Evolutionary conservation across 2,329 filamentous ascomycete genomes (phyloP), one percentile per base, ranked within the genome.

Genomic region (Parasarocladium wereldwijsianum): DNA sequence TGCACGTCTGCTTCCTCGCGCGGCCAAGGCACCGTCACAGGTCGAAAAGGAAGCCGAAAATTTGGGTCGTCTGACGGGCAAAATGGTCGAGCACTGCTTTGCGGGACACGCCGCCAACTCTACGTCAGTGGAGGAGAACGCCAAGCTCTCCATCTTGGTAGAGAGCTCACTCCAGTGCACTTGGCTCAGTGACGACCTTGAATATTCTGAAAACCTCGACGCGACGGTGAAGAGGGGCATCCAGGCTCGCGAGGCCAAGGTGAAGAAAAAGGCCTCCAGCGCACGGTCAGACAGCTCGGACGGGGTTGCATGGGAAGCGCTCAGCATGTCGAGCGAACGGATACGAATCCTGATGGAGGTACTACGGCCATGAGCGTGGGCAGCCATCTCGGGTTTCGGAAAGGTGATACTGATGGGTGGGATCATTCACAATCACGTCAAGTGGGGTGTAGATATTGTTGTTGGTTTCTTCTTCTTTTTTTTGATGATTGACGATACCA

Each of bases 81-180:
- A 40, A 6, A 63, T 71, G 37, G 46, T 72, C 24, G 55, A 64
- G 43, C 47, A 58, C 24, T 75, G 73, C 42, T 86, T 73, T 46
- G 61, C 84, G 3, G 70, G 70, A 0, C 73, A 66, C 38, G 60
- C 76, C 0, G 77, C 81, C 2, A 74, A 69, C 34, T 70, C 64
- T 0, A 57, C 65, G 10, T 62, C 60, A 6, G 50, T 66, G 1
- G 64, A 70, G 13, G 78, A 84, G 37, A 86, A 90, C 40, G 74
- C 76, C 17, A 80, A 79, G 46, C 60, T 86, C 21, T 75, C 76
- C 2, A 51, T 86, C 8, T 49, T 80, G 17, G 54, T 84, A 0
- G 82, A 87, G 51, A 62, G 61, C 2, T 50, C 83, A 29, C 43
- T 82, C 17, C 62, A 73, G 26, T 52, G 74, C 6, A 49, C 67